Evolutionary conservation across 225 moss, liverwort and hornwort species (phyloP).

Genomic region (Pleurozium schreberi): DNA sequence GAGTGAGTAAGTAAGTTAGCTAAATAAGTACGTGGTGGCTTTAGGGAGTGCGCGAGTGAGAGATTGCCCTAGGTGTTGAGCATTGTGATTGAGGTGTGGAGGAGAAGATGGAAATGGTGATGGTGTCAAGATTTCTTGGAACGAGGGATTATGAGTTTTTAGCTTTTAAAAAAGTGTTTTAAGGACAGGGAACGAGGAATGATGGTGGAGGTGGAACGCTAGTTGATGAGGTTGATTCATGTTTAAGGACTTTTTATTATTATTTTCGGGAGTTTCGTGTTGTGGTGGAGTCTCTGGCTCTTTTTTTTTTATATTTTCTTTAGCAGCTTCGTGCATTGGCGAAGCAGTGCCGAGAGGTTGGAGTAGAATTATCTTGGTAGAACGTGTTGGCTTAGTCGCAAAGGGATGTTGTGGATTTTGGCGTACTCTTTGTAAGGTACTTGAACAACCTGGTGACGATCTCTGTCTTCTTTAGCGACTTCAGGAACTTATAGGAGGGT

Average conservation of each 20-base stretch:
- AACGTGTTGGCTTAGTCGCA: background rate
- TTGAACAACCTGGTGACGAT: background rate
- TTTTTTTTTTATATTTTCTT: background rate
- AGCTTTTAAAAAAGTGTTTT: background rate
- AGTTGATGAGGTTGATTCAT: background rate
- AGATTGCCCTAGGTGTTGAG: background rate
- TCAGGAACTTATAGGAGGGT: background rate
- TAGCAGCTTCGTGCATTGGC: background rate
- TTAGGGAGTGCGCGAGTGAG: background rate
- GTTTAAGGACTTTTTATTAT: background rate
- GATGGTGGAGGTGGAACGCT: background rate
- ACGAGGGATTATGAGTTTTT: background rate
- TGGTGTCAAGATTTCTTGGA: conserved; percentile 1
- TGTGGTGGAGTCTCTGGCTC: background rate
- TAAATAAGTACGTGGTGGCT: background rate
- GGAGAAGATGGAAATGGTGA: background rate
- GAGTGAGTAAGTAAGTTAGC: background rate
- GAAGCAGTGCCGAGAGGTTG: background rate
- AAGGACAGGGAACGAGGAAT: background rate
- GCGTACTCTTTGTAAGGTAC: background rate
- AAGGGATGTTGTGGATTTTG: background rate
- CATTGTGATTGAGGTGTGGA: background rate
- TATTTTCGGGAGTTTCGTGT: background rate
- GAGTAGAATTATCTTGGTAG: background rate
- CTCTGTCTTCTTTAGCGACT: background rate